Conservation (phyloP, 352 stramenopile genomes). For the Stramenopiles sp. region DNA sequence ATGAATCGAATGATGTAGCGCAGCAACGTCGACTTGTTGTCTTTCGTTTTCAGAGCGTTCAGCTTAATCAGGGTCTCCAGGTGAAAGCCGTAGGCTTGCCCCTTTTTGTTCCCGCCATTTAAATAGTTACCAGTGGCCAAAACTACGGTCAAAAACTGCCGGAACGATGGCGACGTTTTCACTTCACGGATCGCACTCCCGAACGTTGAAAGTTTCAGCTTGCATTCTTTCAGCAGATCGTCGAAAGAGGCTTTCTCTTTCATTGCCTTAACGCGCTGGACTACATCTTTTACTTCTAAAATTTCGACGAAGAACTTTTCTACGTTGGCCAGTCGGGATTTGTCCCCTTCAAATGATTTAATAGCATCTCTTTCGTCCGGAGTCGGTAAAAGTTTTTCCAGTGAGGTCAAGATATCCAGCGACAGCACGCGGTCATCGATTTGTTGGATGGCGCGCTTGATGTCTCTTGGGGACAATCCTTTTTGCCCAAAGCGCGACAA, state of each 20-base stretch:
- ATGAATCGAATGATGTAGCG: background rate
- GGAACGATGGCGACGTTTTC: background rate
- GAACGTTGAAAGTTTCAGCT: background rate
- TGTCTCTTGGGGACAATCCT: background rate
- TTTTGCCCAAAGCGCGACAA: conserved; percentile 3
- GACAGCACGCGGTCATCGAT: background rate
- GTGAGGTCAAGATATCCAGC: background rate
- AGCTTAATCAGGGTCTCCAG: background rate
- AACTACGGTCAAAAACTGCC: background rate
- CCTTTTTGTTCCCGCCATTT: background rate
- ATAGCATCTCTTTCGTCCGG: background rate
- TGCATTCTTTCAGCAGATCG: background rate
- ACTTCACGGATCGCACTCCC: background rate
- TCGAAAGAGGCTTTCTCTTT: conserved; percentile 11
- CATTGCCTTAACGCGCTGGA: conserved; percentile 10
- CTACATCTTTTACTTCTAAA: background rate
- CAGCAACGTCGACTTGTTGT: conserved; percentile 8
- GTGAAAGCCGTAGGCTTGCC: conserved; percentile 4
- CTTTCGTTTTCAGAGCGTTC: conserved; percentile 9
- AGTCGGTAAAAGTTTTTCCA: conserved; percentile 5
- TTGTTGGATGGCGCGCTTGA: background rate
- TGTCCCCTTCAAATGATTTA: conserved; percentile 5
- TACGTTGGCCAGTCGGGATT: background rate
- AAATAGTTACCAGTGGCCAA: conserved; percentile 5
- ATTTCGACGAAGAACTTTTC: conserved; percentile 11